These are phyloP conservation scores for Aspergillus saccharolyticus DNA, from an alignment of 495 filamentous ascomycete genomes.

Conservation along the genomic window DNA sequence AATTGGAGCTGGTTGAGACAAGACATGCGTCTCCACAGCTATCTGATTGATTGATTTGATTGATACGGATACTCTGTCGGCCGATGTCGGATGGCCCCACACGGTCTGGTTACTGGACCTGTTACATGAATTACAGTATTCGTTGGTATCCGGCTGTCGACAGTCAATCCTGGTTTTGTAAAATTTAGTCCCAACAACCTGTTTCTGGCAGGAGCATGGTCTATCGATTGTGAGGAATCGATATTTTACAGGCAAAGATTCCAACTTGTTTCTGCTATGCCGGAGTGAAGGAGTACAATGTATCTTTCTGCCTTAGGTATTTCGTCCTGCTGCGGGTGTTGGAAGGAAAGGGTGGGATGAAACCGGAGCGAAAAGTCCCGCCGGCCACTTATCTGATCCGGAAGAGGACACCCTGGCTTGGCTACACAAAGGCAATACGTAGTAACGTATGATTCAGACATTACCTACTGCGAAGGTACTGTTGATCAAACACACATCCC, in stretches of 20 bases:
- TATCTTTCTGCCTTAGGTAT: too few species aligned
- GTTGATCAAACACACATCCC: not conserved
- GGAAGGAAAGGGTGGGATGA: constrained; percentile 6
- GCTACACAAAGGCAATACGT: not conserved
- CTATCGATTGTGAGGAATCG: not conserved
- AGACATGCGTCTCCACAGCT: not conserved
- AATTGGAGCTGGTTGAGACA: not conserved
- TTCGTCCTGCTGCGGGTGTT: too few species aligned
- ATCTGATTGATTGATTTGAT: constrained; percentile 9
- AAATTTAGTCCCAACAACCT: not conserved
- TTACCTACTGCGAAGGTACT: not conserved
- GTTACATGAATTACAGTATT: not conserved
- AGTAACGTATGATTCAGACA: too few species aligned
- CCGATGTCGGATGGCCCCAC: constrained; percentile 13
- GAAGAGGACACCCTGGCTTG: not conserved
- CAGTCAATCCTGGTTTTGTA: not conserved
- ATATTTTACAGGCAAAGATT: not conserved
- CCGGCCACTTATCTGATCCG: constrained; percentile 19
- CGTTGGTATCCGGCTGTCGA: not conserved
- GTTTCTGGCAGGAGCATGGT: not conserved
- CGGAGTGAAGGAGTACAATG: not conserved
- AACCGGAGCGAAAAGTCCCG: constrained; percentile 7
- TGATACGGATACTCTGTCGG: constrained; percentile 6
- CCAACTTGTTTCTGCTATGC: not conserved
- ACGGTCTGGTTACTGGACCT: not conserved